Evolutionary conservation across 2,329 filamentous ascomycete genomes (phyloP).

Genomic region (Tolypocladium ovalisporum): DNA sequence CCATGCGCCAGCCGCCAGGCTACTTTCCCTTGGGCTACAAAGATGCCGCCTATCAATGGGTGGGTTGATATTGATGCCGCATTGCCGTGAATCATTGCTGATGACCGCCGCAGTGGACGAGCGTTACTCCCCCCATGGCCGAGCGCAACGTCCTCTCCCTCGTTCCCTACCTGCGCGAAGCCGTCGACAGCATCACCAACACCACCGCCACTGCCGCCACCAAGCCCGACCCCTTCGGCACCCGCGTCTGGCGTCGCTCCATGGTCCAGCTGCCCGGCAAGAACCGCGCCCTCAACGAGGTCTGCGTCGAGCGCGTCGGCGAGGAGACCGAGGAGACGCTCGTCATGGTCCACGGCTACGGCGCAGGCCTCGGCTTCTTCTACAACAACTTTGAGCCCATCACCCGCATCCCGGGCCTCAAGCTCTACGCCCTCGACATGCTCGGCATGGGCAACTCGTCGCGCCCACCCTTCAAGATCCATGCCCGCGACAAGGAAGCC

Average conservation of each 20-base stretch:
- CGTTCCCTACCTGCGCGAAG: conserved; percentile 71
- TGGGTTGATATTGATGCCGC: conserved; percentile 27
- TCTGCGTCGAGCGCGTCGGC: conserved; percentile 74
- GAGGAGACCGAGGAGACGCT: conserved; percentile 75
- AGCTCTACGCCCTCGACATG: conserved; percentile 87
- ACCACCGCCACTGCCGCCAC: conserved; percentile 22
- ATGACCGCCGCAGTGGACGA: conserved; percentile 56
- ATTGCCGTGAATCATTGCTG: neutral
- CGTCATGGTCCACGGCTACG: conserved; percentile 95
- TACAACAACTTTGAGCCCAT: conserved; percentile 95
- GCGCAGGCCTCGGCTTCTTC: conserved; percentile 91
- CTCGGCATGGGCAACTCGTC: conserved; percentile 88
- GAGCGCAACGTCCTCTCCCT: conserved; percentile 82
- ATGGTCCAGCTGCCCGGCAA: conserved; percentile 79
- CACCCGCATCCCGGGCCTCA: conserved; percentile 69
- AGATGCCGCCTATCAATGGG: conserved; percentile 87
- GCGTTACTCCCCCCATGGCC: conserved; percentile 68
- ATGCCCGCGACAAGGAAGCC: conserved; percentile 66
- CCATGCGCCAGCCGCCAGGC: conserved; percentile 16
- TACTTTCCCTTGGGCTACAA: conserved; percentile 86
- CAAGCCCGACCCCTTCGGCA: conserved; percentile 68
- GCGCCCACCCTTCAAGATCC: conserved; percentile 73
- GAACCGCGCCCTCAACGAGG: conserved; percentile 82
- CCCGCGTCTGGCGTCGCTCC: conserved; percentile 73
- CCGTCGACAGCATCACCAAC: conserved; percentile 54